Conservation (phyloP, 345 rosid species). For the Mangifera indica region DNA sequence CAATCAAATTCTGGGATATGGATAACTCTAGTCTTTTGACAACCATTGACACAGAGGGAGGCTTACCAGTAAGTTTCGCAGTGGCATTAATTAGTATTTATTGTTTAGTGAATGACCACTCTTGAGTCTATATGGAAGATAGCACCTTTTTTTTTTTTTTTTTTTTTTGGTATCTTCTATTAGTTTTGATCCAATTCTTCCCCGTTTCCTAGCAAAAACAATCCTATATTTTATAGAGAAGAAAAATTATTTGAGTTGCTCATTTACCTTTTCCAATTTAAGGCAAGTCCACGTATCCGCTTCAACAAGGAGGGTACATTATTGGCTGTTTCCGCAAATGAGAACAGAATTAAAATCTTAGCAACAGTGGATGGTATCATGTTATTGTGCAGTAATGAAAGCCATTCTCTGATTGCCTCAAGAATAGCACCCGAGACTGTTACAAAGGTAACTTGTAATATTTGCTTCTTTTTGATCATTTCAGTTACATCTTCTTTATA, state of each 20-base stretch:
- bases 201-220: conserved; percentile 7
- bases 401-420: conserved; percentile 25
- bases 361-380: conserved; percentile 40
- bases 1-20: conserved; percentile 48
- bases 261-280: conserved; percentile 5
- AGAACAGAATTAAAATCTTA: conserved; percentile 35
- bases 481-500: not conserved
- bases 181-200: no score
- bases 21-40: conserved; percentile 32
- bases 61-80: conserved; percentile 35
- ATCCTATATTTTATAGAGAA: not conserved
- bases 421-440: conserved; percentile 24
- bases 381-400: conserved; percentile 31
- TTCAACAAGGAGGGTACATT: conserved; percentile 45
- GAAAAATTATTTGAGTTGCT: not conserved
- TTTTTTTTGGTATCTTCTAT: no score
- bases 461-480: not conserved
- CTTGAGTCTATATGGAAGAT: no score
- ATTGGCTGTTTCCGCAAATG: conserved; percentile 47
- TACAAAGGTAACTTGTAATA: conserved; percentile 3
- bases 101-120: not conserved
- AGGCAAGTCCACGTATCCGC: conserved; percentile 47
- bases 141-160: no score
- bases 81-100: not conserved
- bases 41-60: conserved; percentile 36